Conservation (phyloP, 2,329 filamentous ascomycete species). For the Phaeosphaeria sp. region DNA sequence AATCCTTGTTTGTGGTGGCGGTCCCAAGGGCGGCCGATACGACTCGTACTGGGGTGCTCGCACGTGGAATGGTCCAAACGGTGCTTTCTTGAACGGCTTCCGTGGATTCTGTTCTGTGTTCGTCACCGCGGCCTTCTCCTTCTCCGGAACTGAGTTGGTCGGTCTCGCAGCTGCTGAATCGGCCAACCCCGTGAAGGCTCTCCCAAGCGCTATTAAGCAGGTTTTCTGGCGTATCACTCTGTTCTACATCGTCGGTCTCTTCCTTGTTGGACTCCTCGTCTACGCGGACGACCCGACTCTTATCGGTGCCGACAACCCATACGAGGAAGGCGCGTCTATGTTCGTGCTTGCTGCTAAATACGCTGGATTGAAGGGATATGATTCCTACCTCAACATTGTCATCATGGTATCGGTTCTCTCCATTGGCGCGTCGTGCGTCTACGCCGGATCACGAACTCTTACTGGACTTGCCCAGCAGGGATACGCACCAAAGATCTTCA, state of each 20-base stretch:
- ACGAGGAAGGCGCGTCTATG: constrained; percentile 57
- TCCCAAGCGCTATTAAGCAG: constrained; percentile 54
- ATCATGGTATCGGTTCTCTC: constrained; percentile 68
- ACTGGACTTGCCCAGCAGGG: constrained; percentile 60
- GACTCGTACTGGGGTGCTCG: constrained; percentile 63
- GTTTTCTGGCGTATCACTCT: constrained; percentile 57
- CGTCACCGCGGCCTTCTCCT: constrained; percentile 69
- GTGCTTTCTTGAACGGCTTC: constrained; percentile 65
- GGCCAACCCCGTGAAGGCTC: constrained; percentile 59
- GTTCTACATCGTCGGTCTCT: constrained; percentile 55
- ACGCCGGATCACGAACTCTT: constrained; percentile 64
- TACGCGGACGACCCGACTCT: constrained; percentile 41
- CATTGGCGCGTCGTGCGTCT: constrained; percentile 66
- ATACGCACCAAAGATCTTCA: constrained; percentile 78
- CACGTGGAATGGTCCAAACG: constrained; percentile 63
- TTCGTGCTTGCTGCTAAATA: constrained; percentile 71
- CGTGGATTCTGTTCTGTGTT: constrained; percentile 70
- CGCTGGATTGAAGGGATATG: constrained; percentile 66
- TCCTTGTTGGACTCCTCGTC: constrained; percentile 54
- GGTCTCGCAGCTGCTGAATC: constrained; percentile 67
- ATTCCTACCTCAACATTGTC: constrained; percentile 71
- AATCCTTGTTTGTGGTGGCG: constrained; percentile 63
- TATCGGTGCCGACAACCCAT: constrained; percentile 44
- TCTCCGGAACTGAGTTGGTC: constrained; percentile 68
- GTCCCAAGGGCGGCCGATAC: constrained; percentile 57